Percentiles rank a stretch among this genome's conserved stretches.
phyloP scores from a whole-genome alignment of 225 moss, liverwort and hornwort genomes.

The Sphagnum tenellum region DNA sequence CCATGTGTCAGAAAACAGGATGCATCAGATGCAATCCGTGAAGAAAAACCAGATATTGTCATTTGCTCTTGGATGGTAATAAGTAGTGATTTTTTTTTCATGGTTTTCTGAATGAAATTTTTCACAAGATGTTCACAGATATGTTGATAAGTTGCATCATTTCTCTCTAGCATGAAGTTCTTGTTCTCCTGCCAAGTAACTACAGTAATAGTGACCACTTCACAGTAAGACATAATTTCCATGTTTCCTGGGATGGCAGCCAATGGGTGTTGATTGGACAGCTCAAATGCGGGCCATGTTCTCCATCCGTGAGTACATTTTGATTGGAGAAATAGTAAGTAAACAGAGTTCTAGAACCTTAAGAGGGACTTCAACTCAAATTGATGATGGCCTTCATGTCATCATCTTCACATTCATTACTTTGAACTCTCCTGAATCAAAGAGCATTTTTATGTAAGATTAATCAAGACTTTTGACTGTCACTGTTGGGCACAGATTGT shows the following conservation, averaged over 20 bases:
- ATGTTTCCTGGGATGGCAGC: constrained; percentile 27
- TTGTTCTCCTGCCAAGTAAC: neutral
- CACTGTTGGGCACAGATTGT: no score
- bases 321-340: constrained; percentile 77
- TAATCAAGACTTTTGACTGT: no score
- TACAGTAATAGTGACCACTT: no score
- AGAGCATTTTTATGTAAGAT: no score
- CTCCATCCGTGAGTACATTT: constrained; percentile 75
- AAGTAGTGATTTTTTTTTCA: constrained; percentile 1
- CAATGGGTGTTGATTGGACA: constrained; percentile 81
- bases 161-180: no score
- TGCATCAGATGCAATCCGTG: constrained; percentile 49
- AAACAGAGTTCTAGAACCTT: no score
- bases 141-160: no score
- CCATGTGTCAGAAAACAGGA: constrained; percentile 47
- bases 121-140: neutral
- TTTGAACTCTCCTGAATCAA: no score
- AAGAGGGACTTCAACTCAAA: no score
- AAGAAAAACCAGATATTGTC: constrained; percentile 41
- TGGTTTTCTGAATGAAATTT: neutral
- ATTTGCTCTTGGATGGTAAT: constrained; percentile 89
- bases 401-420: no score
- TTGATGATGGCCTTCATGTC: no score
- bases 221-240: constrained; percentile 2
- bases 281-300: constrained; percentile 51